phyloP scores from a whole-genome alignment of 2,329 filamentous ascomycete genomes.

The Thielaviopsis punctulata region DNA sequence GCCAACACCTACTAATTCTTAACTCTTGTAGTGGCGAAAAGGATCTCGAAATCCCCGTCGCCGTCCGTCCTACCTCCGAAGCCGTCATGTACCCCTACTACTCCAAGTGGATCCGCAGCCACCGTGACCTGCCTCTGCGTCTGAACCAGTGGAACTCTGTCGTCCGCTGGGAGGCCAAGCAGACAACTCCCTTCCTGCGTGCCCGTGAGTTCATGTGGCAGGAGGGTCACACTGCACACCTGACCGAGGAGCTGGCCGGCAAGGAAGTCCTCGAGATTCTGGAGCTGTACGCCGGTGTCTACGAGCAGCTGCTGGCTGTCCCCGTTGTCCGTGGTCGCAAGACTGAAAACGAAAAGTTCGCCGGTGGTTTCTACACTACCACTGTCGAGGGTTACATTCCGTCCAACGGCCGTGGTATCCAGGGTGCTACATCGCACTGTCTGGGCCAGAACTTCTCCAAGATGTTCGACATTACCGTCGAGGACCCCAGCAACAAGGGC shows the following conservation, averaged over 20 bases:
- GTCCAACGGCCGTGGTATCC: slow-evolving; percentile 86
- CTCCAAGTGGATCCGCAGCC: slow-evolving; percentile 89
- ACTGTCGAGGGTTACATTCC: slow-evolving; percentile 96
- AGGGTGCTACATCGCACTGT: slow-evolving; percentile 87
- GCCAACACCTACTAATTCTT: not conserved
- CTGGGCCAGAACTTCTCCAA: slow-evolving; percentile 97
- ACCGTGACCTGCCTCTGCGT: slow-evolving; percentile 83
- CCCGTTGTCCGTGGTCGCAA: slow-evolving; percentile 87
- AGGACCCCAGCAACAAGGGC: slow-evolving; percentile 72
- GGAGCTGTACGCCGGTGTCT: slow-evolving; percentile 80
- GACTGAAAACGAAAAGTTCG: slow-evolving; percentile 97
- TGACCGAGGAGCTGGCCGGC: slow-evolving; percentile 65
- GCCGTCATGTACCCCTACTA: slow-evolving; percentile 93
- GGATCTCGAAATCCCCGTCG: slow-evolving; percentile 67
- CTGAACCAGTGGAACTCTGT: slow-evolving; percentile 96
- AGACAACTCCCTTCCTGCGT: slow-evolving; percentile 69
- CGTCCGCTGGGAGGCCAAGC: slow-evolving; percentile 93
- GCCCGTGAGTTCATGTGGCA: slow-evolving; percentile 97
- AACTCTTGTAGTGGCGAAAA: slow-evolving; percentile 53
- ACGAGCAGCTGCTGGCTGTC: slow-evolving; percentile 84
- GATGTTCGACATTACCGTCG: slow-evolving; percentile 97
- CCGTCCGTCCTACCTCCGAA: slow-evolving; percentile 51
- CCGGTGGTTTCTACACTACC: slow-evolving; percentile 89
- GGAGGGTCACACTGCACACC: slow-evolving; percentile 79
- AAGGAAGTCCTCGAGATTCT: slow-evolving; percentile 85